Base-by-base conservation (phyloP, 306 rosid species). In the Alnus rubra region DNA sequence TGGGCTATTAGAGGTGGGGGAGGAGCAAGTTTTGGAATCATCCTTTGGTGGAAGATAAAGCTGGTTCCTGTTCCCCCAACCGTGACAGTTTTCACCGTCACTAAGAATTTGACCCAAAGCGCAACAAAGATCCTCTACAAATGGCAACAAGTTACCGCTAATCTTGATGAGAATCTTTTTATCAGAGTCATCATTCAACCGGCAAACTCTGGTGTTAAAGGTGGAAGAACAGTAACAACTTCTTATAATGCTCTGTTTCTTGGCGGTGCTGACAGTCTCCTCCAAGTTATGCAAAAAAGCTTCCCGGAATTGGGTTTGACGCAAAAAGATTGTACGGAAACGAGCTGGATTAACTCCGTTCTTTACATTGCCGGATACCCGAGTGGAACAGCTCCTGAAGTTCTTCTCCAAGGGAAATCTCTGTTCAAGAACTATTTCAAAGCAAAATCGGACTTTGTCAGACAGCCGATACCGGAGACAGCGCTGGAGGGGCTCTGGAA, bases 1-100 rank as follows among this genome's bases (percentile, higher is more conserved):
- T 94, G 97, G 97, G 98, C 97, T 1, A 90, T 94, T 39, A 79
- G 94, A 86, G 98, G 98, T 37, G 94, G 97, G 7, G 98, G 93
- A 45, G 97, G 98, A 44, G 97, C 80, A 67, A 94, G 98, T 74
- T 92, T 92, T 74, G 97, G 98, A 8, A 33, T 94, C 49, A 82
- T 94, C 44, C 91, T 94, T 1, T 86, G 92, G 94, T 94, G 98
- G 98, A 90, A 92, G 83, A 85, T 94, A 23, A 94, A 86, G 42
- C 88, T 94, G 0, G 97, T 90, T 44, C 89, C 90, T 9, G 97
- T 94, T 35, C 98, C 97, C 1, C 37, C 58, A 76, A 86, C 77
- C 0, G 94, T 92, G 76, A 92, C 98, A 16, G 97, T 90, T 79
- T 94, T 90, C 50, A 84, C 91, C 0, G 92, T 92, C 1, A 67